Conservation (phyloP, 2,329 filamentous ascomycete species). For the Penicillium hesseltinei region DNA sequence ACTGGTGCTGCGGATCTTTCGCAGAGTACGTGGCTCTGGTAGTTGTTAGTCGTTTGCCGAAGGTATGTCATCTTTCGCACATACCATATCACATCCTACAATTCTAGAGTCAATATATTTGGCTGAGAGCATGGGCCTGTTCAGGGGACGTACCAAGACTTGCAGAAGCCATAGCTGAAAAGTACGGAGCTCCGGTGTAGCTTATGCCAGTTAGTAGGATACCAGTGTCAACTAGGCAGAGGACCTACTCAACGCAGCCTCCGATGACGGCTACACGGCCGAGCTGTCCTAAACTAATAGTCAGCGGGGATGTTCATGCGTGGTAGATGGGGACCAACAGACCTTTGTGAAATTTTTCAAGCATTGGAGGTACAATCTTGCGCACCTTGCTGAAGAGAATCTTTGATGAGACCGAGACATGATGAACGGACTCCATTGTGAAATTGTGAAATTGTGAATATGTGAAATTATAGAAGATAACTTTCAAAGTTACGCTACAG, state of each 20-base stretch:
- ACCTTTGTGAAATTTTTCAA: slow-evolving; percentile 97
- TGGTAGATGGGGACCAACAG: slow-evolving; percentile 18
- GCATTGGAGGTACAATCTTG: slow-evolving; percentile 90
- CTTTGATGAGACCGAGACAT: slow-evolving; percentile 67
- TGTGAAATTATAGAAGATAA: not conserved
- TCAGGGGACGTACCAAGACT: slow-evolving; percentile 60
- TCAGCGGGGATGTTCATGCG: not conserved
- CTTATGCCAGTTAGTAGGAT: slow-evolving; percentile 29
- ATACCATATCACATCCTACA: slow-evolving; percentile 73
- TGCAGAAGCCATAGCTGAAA: slow-evolving; percentile 95
- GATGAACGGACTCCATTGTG: slow-evolving; percentile 34
- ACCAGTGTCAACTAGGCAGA: not conserved
- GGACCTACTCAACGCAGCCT: slow-evolving; percentile 72
- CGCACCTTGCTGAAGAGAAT: slow-evolving; percentile 76
- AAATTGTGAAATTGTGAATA: not conserved
- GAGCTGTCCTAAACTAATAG: slow-evolving; percentile 66
- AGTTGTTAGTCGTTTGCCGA: slow-evolving; percentile 14
- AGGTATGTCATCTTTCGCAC: slow-evolving; percentile 12
- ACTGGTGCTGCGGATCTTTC: slow-evolving; percentile 74
- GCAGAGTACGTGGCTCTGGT: slow-evolving; percentile 80
- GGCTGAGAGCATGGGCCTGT: not conserved
- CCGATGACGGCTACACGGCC: slow-evolving; percentile 92
- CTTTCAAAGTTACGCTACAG: not conserved
- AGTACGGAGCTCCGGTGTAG: slow-evolving; percentile 96
- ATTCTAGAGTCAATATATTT: not conserved